These are phyloP conservation scores for Globomyces pollinis-pini DNA, from an alignment of 192 early-diverging fungal genomes.

Conservation along the genomic window DNA sequence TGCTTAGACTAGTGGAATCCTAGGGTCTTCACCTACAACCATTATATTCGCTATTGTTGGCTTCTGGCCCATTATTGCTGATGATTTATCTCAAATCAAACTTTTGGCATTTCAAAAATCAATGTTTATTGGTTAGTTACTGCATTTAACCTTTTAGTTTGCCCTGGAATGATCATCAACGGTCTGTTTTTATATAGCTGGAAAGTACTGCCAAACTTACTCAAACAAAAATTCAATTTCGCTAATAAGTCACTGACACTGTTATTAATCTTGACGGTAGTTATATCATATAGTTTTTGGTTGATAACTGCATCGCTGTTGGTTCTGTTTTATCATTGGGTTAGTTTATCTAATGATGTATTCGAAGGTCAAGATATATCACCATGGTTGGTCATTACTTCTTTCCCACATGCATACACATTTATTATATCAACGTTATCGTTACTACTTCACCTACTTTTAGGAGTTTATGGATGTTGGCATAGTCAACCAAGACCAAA, in stretches of 20 bases:
- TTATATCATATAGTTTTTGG: neutral
- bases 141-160: no score
- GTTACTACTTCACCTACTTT: neutral
- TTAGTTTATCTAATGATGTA: neutral
- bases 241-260: neutral
- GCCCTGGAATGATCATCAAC: slow-evolving; percentile 5
- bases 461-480: neutral
- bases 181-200: neutral
- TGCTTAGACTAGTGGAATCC: slow-evolving; percentile 5
- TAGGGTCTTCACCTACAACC: slow-evolving; percentile 2
- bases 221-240: neutral
- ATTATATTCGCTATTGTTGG: neutral
- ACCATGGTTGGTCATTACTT: neutral
- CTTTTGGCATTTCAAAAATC: slow-evolving; percentile 3
- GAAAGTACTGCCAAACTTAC: neutral
- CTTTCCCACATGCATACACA: no score
- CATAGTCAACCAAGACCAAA: neutral
- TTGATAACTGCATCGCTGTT: neutral
- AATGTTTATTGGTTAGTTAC: no score
- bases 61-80: neutral
- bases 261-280: neutral
- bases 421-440: neutral
- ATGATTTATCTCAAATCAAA: neutral
- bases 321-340: neutral
- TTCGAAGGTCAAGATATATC: neutral